phyloP scores from a whole-genome alignment of 768 basidiomycete genomes.

The Tricholomella constricta region DNA sequence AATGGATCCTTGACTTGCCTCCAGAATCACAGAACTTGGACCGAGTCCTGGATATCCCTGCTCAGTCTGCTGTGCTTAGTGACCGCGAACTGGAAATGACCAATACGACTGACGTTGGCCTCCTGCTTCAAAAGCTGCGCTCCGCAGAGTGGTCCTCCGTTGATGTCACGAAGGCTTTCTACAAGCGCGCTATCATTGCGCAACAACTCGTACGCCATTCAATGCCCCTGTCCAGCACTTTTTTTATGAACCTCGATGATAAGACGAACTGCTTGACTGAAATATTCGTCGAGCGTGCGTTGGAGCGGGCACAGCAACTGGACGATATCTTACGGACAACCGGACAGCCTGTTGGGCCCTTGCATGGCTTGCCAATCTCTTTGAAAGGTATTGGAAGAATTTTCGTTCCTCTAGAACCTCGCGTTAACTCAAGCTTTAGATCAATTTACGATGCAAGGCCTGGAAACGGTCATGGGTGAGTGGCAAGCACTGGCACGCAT shows the following conservation, averaged over 20 bases:
- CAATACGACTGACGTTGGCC: slow-evolving; percentile 41
- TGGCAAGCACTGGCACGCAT: neutral
- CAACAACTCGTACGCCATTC: slow-evolving; percentile 57
- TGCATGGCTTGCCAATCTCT: slow-evolving; percentile 53
- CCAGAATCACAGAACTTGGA: slow-evolving; percentile 38
- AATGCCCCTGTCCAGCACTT: neutral
- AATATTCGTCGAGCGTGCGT: slow-evolving; percentile 55
- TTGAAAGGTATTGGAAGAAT: slow-evolving; percentile 30
- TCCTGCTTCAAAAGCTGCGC: slow-evolving; percentile 48
- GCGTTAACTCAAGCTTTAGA: slow-evolving; percentile 28
- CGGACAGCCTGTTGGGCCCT: slow-evolving; percentile 49
- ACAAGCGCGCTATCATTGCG: slow-evolving; percentile 66
- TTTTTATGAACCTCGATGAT: neutral
- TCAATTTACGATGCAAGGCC: slow-evolving; percentile 60
- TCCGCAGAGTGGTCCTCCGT: slow-evolving; percentile 53
- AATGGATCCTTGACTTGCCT: slow-evolving; percentile 50
- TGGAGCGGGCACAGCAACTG: slow-evolving; percentile 48
- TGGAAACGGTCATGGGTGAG: slow-evolving; percentile 47
- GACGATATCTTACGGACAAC: slow-evolving; percentile 48
- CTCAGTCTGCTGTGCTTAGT: slow-evolving; percentile 52
- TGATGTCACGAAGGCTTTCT: slow-evolving; percentile 62
- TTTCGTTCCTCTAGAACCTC: neutral
- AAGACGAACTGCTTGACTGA: slow-evolving; percentile 59
- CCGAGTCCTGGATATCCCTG: slow-evolving; percentile 53
- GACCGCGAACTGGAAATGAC: slow-evolving; percentile 63